Conservation (phyloP, 352 stramenopile species). For the Phytophthora cryptogea region DNA sequence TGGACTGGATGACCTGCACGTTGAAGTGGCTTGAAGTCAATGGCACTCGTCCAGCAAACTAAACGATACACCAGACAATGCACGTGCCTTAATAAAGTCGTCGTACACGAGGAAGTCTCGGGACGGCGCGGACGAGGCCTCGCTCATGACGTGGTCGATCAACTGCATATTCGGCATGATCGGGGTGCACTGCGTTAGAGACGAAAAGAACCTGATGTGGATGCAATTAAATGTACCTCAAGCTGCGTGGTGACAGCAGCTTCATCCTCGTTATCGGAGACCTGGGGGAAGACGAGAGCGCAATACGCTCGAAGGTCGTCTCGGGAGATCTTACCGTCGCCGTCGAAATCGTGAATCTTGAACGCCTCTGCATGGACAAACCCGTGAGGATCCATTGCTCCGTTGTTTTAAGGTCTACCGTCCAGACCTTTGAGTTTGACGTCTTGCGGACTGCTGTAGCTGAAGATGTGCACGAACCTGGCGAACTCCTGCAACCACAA, state of each 20-base stretch:
- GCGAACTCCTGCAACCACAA: constrained; percentile 50
- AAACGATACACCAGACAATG: not conserved
- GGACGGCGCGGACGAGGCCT: constrained; percentile 52
- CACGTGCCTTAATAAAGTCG: constrained; percentile 60
- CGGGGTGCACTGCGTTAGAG: not conserved
- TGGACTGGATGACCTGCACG: constrained; percentile 55
- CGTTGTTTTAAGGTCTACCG: not conserved
- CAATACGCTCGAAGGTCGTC: constrained; percentile 59
- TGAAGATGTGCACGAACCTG: constrained; percentile 57
- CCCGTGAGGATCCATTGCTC: not conserved
- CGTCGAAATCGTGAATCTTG: constrained; percentile 73
- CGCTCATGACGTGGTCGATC: constrained; percentile 52
- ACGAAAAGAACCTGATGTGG: constrained; percentile 2
- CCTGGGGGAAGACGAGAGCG: constrained; percentile 38
- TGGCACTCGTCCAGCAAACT: constrained; percentile 7
- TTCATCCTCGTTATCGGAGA: constrained; percentile 35
- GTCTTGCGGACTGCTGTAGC: constrained; percentile 59
- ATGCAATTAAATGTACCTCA: constrained; percentile 28
- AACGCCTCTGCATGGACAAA: constrained; percentile 51
- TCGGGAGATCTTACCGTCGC: constrained; percentile 68
- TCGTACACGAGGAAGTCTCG: constrained; percentile 57
- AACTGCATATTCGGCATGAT: constrained; percentile 10
- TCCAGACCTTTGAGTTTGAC: constrained; percentile 50
- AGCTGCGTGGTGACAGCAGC: constrained; percentile 26
- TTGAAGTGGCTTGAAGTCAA: constrained; percentile 8